A percentile compares a stretch with the other conserved stretches of the same genome.
Conservation (phyloP, 208 protist genomes). For the Wallacemonas sp. region DNA sequence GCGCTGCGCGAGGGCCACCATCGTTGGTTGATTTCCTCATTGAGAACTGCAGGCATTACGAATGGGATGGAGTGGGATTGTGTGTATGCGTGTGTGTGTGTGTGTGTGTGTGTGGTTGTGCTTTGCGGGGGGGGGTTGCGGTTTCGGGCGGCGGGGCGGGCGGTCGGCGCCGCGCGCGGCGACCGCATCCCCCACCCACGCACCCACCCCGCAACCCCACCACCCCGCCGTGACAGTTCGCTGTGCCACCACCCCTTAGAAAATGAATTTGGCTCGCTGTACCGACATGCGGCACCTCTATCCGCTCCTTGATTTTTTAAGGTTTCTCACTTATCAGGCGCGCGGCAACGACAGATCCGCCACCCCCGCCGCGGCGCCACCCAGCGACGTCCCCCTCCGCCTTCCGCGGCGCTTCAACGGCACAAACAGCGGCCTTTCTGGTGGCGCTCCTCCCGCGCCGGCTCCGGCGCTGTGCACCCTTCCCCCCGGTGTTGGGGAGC, state of each 20-base stretch:
- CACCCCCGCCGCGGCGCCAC: neutral
- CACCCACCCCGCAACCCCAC: neutral
- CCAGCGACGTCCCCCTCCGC: neutral
- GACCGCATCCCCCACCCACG: neutral
- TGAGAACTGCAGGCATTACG: too few species aligned
- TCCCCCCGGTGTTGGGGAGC: too few species aligned
- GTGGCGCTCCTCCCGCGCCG: too few species aligned
- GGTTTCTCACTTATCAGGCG: neutral
- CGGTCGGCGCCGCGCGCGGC: neutral
- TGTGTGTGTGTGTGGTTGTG: neutral
- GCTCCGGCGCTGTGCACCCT: too few species aligned
- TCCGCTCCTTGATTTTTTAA: slow-evolving; percentile 3
- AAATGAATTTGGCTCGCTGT: neutral
- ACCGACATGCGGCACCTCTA: slow-evolving; percentile 1
- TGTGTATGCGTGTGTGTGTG: neutral
- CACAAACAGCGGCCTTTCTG: too few species aligned
- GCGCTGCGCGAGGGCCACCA: too few species aligned
- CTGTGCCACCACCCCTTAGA: too few species aligned
- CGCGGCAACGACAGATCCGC: too few species aligned
- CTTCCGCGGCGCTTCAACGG: slow-evolving; percentile 1
- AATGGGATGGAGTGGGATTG: neutral
- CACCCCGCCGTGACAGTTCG: too few species aligned
- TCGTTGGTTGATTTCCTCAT: too few species aligned
- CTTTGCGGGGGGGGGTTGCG: neutral
- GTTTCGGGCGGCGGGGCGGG: neutral